Conservation (phyloP, 805 yeast species). For the Teunomyces kruisii region DNA sequence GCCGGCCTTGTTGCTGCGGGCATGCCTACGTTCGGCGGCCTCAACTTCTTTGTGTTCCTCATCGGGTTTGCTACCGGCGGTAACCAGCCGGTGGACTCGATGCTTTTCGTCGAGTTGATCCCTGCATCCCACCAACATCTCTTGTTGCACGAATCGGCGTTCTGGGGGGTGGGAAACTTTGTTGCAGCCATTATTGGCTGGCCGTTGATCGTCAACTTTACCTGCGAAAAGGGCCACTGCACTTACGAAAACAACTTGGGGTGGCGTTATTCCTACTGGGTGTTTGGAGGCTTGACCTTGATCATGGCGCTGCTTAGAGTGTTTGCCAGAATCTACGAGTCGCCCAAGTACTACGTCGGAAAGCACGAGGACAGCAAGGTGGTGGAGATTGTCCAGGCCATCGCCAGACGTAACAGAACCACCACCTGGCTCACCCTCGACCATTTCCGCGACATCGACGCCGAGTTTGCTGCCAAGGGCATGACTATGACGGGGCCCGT, state of each 20-base stretch:
- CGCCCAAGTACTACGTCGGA: slow-evolving; percentile 2
- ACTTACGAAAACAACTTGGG: slow-evolving; percentile 5
- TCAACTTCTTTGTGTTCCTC: not conserved
- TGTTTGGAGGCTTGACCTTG: slow-evolving; percentile 2
- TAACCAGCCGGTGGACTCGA: slow-evolving; percentile 3
- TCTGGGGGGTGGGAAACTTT: slow-evolving; percentile 4
- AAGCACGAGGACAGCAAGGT: not conserved
- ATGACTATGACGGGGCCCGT: slow-evolving; percentile 1
- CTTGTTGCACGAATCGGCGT: slow-evolving; percentile 2
- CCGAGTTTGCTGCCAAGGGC: slow-evolving; percentile 1
- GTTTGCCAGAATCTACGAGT: slow-evolving; percentile 3
- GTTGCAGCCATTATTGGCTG: slow-evolving; percentile 5
- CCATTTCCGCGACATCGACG: not conserved
- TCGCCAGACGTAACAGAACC: not conserved
- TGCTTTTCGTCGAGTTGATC: slow-evolving; percentile 5
- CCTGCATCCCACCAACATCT: slow-evolving; percentile 4
- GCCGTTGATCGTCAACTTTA: slow-evolving; percentile 3
- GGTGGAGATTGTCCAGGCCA: slow-evolving; percentile 2
- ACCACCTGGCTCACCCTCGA: slow-evolving; percentile 1
- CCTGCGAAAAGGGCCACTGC: slow-evolving; percentile 2
- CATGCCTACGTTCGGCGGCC: slow-evolving; percentile 2
- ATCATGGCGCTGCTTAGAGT: not conserved
- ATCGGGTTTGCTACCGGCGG: slow-evolving; percentile 5
- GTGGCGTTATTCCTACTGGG: slow-evolving; percentile 5
- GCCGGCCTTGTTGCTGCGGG: slow-evolving; percentile 5